These are phyloP conservation scores for Macrophomina pseudophaseolina DNA, from an alignment of 2,329 filamentous ascomycete species.

Conservation along the genomic window DNA sequence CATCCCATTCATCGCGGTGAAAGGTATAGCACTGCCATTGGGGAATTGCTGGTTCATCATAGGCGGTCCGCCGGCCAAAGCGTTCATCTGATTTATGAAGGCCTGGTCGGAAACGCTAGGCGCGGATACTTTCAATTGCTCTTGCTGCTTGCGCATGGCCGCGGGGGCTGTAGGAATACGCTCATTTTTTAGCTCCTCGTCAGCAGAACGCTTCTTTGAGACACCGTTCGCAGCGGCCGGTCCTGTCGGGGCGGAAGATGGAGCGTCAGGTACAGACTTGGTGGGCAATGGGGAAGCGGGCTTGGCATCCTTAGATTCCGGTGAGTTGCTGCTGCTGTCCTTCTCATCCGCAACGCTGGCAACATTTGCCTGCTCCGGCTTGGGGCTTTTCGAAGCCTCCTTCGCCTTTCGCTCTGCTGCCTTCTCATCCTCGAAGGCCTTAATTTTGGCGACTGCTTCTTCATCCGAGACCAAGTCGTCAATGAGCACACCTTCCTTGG, in stretches of 20 bases:
- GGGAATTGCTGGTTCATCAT: conserved; percentile 25
- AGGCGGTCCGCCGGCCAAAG: conserved; percentile 39
- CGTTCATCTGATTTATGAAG: conserved; percentile 54
- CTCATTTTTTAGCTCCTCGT: conserved; percentile 63
- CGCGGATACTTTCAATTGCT: conserved; percentile 35
- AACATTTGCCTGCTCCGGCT: conserved; percentile 40
- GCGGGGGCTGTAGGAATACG: conserved; percentile 51
- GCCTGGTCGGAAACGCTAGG: conserved; percentile 43
- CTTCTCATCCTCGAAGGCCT: conserved; percentile 69
- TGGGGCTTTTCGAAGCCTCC: conserved; percentile 47
- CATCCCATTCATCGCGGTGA: conserved; percentile 47
- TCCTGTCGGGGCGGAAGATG: conserved; percentile 28
- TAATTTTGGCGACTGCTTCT: conserved; percentile 77
- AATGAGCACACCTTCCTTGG: conserved; percentile 87
- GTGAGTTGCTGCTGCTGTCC: conserved; percentile 1
- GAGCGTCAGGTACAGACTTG: conserved; percentile 5
- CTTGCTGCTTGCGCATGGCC: conserved; percentile 48
- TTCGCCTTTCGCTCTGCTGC: conserved; percentile 49
- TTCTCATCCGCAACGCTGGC: conserved; percentile 28
- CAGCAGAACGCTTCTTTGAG: conserved; percentile 82
- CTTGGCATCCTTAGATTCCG: conserved; percentile 24
- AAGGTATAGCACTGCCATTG: conserved; percentile 30
- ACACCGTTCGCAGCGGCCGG: conserved; percentile 25
- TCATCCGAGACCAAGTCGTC: conserved; percentile 87
- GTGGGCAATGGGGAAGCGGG: conserved; percentile 10